These are phyloP conservation scores for Diplodia mutila DNA, from an alignment of 2,329 filamentous ascomycete genomes.

Conservation along the genomic window DNA sequence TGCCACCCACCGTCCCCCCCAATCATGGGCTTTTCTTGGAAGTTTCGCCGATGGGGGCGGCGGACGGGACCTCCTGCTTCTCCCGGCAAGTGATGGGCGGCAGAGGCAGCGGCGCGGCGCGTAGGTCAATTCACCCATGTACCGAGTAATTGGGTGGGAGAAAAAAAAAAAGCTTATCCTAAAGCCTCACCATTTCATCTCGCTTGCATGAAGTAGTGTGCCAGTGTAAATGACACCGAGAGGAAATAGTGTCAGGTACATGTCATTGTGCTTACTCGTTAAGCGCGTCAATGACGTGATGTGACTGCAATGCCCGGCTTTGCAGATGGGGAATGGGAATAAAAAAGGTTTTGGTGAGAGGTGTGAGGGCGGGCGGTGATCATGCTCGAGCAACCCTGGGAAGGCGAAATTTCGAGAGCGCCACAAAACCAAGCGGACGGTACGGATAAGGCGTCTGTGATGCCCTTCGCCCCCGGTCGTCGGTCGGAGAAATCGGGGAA, in stretches of 20 bases:
- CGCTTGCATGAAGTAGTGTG: slow-evolving; percentile 3
- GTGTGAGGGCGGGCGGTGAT: neutral
- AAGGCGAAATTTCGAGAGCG: slow-evolving; percentile 10
- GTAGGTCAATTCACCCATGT: neutral
- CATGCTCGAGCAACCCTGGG: neutral
- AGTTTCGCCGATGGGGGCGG: neutral
- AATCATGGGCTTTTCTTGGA: neutral
- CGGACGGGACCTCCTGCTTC: neutral
- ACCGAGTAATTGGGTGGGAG: neutral
- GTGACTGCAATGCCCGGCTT: neutral
- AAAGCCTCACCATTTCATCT: neutral
- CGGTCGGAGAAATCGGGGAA: slow-evolving; percentile 13
- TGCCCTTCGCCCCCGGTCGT: neutral
- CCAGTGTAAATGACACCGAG: neutral
- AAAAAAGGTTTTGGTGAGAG: neutral
- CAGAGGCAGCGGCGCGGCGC: neutral
- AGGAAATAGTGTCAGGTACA: neutral
- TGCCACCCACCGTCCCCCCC: neutral
- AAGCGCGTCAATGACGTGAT: slow-evolving; percentile 9
- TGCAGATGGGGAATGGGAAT: neutral
- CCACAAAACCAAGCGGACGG: neutral
- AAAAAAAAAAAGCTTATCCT: neutral
- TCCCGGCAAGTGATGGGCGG: neutral
- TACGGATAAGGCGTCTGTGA: neutral
- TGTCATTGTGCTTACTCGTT: neutral